phyloP scores from a whole-genome alignment of 495 filamentous ascomycete species.

The Penicillium simplicissimum region DNA sequence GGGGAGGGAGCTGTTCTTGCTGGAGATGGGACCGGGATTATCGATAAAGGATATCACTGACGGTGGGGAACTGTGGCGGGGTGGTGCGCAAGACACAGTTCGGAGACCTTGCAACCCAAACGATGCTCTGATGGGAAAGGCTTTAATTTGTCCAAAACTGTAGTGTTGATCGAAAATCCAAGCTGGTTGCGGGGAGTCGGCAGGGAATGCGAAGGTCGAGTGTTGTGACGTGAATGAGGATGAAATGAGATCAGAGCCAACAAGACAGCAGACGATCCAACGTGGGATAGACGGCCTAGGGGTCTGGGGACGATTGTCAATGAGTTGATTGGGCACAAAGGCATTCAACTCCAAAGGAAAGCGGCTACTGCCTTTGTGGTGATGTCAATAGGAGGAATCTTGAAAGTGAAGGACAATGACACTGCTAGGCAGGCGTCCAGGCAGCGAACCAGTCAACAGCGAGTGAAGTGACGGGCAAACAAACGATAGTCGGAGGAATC shows the following conservation, averaged over 20 bases:
- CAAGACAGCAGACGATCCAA: background rate
- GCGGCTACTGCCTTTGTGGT: background rate
- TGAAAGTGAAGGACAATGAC: slow-evolving; percentile 11
- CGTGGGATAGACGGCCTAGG: background rate
- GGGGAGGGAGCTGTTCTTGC: background rate
- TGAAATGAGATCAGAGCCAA: slow-evolving; percentile 13
- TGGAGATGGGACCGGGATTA: background rate
- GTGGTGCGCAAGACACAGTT: background rate
- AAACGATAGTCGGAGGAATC: slow-evolving; percentile 12
- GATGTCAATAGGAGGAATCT: background rate
- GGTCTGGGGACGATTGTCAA: background rate
- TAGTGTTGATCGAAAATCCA: too few relatives aligned
- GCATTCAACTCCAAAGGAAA: background rate
- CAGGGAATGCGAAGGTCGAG: slow-evolving; percentile 10
- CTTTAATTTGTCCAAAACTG: too few relatives aligned
- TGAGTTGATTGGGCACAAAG: background rate
- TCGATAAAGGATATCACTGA: background rate
- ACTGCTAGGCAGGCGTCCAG: background rate
- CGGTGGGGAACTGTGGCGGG: background rate
- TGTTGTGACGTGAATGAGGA: background rate
- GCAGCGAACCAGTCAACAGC: background rate
- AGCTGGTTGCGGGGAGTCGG: slow-evolving; percentile 2
- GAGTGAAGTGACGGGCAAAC: slow-evolving; percentile 8
- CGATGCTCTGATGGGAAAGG: background rate
- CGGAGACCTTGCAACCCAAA: background rate